phyloP scores from a whole-genome alignment of 345 rosid genomes.

The Streptanthus diversifolius region DNA sequence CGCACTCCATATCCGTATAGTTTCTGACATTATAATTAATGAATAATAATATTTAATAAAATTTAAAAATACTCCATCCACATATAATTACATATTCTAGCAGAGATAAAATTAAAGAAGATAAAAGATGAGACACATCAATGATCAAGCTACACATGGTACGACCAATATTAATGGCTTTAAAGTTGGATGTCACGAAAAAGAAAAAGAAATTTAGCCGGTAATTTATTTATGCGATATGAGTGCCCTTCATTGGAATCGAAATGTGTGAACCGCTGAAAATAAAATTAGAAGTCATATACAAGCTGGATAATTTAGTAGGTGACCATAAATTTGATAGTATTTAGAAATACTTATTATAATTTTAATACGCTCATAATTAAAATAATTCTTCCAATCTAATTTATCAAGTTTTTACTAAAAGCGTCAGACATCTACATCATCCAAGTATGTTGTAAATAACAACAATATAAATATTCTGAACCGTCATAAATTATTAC shows the following conservation, averaged over 20 bases:
- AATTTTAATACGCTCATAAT: neutral
- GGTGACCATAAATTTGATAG: neutral
- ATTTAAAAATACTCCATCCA: conserved; percentile 11
- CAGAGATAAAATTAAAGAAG: conserved; percentile 29
- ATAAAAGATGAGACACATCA: neutral
- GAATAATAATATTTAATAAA: conserved; percentile 27
- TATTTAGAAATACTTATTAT: neutral
- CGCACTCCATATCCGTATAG: conserved; percentile 55
- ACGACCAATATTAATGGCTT: neutral
- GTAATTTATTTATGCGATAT: neutral
- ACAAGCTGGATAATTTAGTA: neutral
- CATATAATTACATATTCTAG: conserved; percentile 30
- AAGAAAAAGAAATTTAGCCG: neutral
- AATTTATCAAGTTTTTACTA: neutral
- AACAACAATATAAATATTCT: neutral
- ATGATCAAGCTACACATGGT: neutral
- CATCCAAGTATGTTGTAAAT: neutral
- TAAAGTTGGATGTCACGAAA: neutral
- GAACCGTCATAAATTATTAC: neutral
- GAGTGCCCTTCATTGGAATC: neutral
- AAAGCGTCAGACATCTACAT: neutral
- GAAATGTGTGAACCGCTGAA: neutral
- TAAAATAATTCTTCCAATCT: neutral
- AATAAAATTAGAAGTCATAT: neutral
- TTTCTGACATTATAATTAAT: conserved; percentile 36